Percentiles rank a stretch among this genome's conserved stretches.
These are phyloP conservation scores for Aspergillus sclerotiicarbonarius DNA, from an alignment of 495 filamentous ascomycete genomes.

Conservation along the genomic window DNA sequence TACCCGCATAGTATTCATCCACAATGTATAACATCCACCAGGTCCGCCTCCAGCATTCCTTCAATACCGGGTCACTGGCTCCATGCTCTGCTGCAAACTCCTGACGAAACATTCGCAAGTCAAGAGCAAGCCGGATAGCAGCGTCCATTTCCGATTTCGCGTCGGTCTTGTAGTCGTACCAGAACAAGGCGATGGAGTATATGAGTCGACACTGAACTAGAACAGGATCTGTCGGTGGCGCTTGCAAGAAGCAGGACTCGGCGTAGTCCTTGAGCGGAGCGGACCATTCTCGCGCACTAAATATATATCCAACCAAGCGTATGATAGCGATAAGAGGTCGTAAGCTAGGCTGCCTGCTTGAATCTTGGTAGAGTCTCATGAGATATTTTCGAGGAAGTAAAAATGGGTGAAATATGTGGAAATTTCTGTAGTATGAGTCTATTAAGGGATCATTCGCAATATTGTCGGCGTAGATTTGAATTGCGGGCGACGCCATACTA, in stretches of 20 bases:
- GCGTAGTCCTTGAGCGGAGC: constrained; percentile 17
- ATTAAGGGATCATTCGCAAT: constrained; percentile 25
- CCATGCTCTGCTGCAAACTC: constrained; percentile 23
- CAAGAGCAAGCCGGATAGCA: constrained; percentile 38
- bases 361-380: constrained; percentile 17
- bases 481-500: neutral
- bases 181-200: constrained; percentile 34
- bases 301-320: constrained; percentile 29
- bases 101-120: constrained; percentile 22
- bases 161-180: constrained; percentile 28
- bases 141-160: constrained; percentile 21
- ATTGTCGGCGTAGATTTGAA: neutral
- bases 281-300: constrained; percentile 21
- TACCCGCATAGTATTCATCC: constrained; percentile 32
- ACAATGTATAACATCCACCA: constrained; percentile 38
- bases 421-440: constrained; percentile 31
- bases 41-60: constrained; percentile 35
- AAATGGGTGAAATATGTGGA: constrained; percentile 29
- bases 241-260: constrained; percentile 51
- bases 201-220: constrained; percentile 30
- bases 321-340: constrained; percentile 23
- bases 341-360: constrained; percentile 16
- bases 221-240: constrained; percentile 38
- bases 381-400: constrained; percentile 23
- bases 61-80: constrained; percentile 20